Percentiles rank a stretch among this genome's conserved stretches.
These are phyloP conservation scores for Colletotrichum camelliae DNA, from an alignment of 2,329 filamentous ascomycete species.

Conservation along the genomic window DNA sequence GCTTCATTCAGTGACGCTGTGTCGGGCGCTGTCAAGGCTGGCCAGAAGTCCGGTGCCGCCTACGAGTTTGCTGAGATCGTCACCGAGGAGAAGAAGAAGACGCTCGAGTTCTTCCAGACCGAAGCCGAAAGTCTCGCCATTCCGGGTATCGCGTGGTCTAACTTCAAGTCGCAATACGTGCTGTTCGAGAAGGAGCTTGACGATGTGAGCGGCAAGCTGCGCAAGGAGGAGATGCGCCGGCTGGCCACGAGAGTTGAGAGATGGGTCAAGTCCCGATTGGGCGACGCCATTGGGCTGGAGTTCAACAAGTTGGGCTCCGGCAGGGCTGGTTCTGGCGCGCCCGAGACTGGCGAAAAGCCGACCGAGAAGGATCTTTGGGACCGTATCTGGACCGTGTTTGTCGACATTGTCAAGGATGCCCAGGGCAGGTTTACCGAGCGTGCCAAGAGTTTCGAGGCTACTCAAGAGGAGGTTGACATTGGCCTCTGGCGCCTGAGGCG, in stretches of 20 bases:
- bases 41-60: constrained; percentile 86
- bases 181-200: constrained; percentile 92
- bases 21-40: constrained; percentile 82
- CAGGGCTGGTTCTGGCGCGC: constrained; percentile 80
- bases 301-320: constrained; percentile 96
- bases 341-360: constrained; percentile 77
- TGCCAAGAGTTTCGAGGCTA: constrained; percentile 93
- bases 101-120: constrained; percentile 75
- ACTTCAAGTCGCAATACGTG: constrained; percentile 79
- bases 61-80: constrained; percentile 99
- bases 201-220: constrained; percentile 81
- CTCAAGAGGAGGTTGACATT: constrained; percentile 86
- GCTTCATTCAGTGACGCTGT: constrained; percentile 87
- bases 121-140: constrained; percentile 79
- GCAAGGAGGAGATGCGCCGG: constrained; percentile 95
- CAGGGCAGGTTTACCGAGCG: constrained; percentile 85
- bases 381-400: constrained; percentile 88
- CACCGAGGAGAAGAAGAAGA: constrained; percentile 77
- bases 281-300: constrained; percentile 87
- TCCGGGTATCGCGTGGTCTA: constrained; percentile 83
- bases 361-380: constrained; percentile 93
- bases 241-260: constrained; percentile 90
- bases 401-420: constrained; percentile 81
- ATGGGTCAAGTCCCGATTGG: constrained; percentile 88
- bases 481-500: constrained; percentile 91